Evolutionary conservation across 257 asterid genomes (phyloP), one percentile per base, ranked within the genome.

Genomic region (Primulina tabacum): DNA sequence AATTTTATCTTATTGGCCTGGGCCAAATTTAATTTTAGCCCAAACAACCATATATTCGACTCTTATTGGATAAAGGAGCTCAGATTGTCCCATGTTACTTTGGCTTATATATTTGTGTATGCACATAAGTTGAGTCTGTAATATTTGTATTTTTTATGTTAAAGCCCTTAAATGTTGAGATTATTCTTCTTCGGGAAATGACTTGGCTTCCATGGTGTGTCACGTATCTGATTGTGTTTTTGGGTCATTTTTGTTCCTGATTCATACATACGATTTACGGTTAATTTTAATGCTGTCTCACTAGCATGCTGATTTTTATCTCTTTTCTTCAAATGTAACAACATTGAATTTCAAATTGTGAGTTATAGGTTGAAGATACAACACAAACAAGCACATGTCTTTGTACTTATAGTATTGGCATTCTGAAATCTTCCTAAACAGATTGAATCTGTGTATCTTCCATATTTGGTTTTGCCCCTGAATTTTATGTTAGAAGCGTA

Each of bases 361-460:
- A 33, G 2, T 47, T 57, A 34, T 2, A 68, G 37, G 73, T 57
- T 33, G 16, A 68, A 57, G 53, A 57, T 57, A 24, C 34, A 67
- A 21, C 26, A 20, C 26, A 64, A 38, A 40, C 37, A 3, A 38
- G 26, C 50, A 65, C 37, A n/a, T n/a, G 40, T 20, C 53, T 26
- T 5, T 47, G 21, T 17, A 35, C 40, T 38, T 38, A 12, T 38
- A 8, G 50, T 10, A 38, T 28, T 10, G 14, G 3, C 50, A 38
- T 52, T 52, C 59, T 4, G 4, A 67, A 50, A 67, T 12, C 62
- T 3, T 67, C 30, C 59, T 56, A 30, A 20, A 65, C 26, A 12
- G 40, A 28, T 16, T 47, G 70, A 65, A 66, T 24, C n/a, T 66
- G 28, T 26, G 12, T 37, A 32, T 6, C 24, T 34, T 67, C n/a